Base-by-base conservation (phyloP, 768 basidiomycete genomes). In the Sutorius australiensis region DNA sequence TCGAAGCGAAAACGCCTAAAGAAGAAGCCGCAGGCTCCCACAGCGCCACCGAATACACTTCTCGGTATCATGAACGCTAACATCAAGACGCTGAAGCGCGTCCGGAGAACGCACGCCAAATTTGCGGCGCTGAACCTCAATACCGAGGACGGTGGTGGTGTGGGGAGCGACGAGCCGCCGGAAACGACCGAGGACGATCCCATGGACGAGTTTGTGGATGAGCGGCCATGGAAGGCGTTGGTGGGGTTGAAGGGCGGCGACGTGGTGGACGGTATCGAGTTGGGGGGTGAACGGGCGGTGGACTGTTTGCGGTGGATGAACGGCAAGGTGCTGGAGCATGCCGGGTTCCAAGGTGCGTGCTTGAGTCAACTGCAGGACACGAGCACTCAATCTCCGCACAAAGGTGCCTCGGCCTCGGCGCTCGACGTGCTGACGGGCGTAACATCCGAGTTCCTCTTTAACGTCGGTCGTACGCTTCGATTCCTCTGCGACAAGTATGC, bases 381-480 rank as follows among this genome's bases (percentile, higher is more conserved):
- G 43, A 11, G 31, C 6, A 14, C 50, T 56, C 46, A 66, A 46
- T 19, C n/a, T 40, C 34, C 39, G 40, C 21, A 7, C 41, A 43
- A 89, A 89, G 92, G 92, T 41, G 68, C 90, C 12, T 87, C 91
- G n/a, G 78, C 81, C 60, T 74, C 77, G 39, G 82, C 94, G 0
- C 68, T 97, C 44, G 87, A 91, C 57, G 84, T 93, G 13, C 71
- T 98, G 19, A 77, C 86, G 0, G 78, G 85, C 39, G 85, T 95
- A 8, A 80, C 87, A 0, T 78, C 86, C 0, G 89, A 95, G 60
- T 95, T 91, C 69, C 65, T 98, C 5, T 67, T 80, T 19, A 95
- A 94, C 62, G 82, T 98, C 39, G 95, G 95, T 3, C 78, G 86
- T 42, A 95, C 92, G 13, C 83, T 98, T 47, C 79, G 86, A 50